A percentile compares a stretch with the other conserved stretches of the same genome.
These are phyloP conservation scores for Nemania bipapillata DNA, from an alignment of 2,329 filamentous ascomycete species.

Conservation along the genomic window DNA sequence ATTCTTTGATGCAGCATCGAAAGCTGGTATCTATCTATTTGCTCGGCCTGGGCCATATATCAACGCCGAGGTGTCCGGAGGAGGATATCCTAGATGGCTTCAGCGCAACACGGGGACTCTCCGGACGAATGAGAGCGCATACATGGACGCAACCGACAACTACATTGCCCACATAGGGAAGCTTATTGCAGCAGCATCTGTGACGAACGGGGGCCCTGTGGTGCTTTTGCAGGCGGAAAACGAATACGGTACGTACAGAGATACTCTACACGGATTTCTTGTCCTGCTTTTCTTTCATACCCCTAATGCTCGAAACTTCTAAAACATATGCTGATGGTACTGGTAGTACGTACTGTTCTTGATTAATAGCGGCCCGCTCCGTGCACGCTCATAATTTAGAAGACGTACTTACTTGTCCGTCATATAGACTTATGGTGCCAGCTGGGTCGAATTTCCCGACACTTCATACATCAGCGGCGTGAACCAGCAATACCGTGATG, in stretches of 20 bases:
- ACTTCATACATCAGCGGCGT: conserved; percentile 66
- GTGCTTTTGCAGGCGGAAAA: conserved; percentile 86
- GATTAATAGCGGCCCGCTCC: background rate
- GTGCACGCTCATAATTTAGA: background rate
- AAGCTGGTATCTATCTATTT: conserved; percentile 80
- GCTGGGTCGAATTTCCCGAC: conserved; percentile 68
- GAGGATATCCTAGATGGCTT: conserved; percentile 84
- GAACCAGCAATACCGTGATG: conserved; percentile 64
- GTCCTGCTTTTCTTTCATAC: background rate
- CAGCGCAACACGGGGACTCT: conserved; percentile 73
- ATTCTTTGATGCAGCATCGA: conserved; percentile 78
- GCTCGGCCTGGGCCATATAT: conserved; percentile 77
- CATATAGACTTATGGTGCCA: conserved; percentile 51
- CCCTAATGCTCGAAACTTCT: background rate
- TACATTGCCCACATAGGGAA: conserved; percentile 71
- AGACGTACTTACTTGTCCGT: background rate
- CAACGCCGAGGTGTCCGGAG: conserved; percentile 77
- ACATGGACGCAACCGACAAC: conserved; percentile 67
- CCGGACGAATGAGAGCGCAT: conserved; percentile 71
- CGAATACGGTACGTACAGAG: conserved; percentile 65
- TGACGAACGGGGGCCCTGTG: conserved; percentile 83
- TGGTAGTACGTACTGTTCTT: conserved; percentile 18
- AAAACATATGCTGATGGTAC: conserved; percentile 3
- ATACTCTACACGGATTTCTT: background rate
- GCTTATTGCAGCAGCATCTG: conserved; percentile 78